Percentiles rank a stretch among this genome's conserved stretches.
Evolutionary conservation across 2,329 filamentous ascomycete genomes (phyloP).

Genomic region (Colletotrichum agaves): DNA sequence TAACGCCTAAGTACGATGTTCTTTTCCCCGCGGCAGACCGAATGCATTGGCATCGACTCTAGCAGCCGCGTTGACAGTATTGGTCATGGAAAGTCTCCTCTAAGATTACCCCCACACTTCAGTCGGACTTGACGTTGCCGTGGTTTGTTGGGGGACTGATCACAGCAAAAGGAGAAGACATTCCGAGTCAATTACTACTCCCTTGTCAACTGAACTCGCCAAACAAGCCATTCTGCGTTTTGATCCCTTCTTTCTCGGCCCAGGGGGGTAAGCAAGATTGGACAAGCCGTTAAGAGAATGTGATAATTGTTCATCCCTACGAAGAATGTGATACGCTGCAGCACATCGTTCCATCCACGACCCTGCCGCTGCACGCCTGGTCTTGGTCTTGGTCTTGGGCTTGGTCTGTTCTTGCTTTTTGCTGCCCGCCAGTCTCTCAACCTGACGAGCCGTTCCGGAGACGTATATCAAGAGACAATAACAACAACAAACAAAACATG

Average conservation of each 20-base stretch:
- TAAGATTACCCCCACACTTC: background rate
- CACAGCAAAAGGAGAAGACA: conserved; percentile 14
- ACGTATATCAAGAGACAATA: conserved; percentile 26
- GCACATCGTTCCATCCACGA: conserved; percentile 27
- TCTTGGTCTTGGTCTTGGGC: conserved; percentile 17
- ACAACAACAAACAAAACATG: conserved; percentile 25
- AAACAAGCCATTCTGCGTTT: conserved; percentile 29
- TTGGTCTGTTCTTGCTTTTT: conserved; percentile 10
- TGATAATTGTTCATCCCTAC: conserved; percentile 7
- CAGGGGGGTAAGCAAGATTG: background rate
- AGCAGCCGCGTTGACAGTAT: conserved; percentile 4
- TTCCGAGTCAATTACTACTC: background rate
- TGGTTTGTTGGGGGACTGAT: conserved; percentile 13
- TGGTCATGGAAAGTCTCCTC: background rate
- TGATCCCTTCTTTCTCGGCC: conserved; percentile 9
- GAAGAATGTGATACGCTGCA: background rate
- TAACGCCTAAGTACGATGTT: background rate
- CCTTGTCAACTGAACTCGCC: conserved; percentile 14
- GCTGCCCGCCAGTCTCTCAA: background rate
- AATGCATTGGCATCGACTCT: background rate
- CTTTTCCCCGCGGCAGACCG: background rate
- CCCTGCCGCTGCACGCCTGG: conserved; percentile 18
- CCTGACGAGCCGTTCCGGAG: conserved; percentile 9
- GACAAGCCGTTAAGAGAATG: background rate
- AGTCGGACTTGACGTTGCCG: background rate